Evolutionary conservation across 768 basidiomycete genomes (phyloP).

Genomic region (Boletus rubescentipes): DNA sequence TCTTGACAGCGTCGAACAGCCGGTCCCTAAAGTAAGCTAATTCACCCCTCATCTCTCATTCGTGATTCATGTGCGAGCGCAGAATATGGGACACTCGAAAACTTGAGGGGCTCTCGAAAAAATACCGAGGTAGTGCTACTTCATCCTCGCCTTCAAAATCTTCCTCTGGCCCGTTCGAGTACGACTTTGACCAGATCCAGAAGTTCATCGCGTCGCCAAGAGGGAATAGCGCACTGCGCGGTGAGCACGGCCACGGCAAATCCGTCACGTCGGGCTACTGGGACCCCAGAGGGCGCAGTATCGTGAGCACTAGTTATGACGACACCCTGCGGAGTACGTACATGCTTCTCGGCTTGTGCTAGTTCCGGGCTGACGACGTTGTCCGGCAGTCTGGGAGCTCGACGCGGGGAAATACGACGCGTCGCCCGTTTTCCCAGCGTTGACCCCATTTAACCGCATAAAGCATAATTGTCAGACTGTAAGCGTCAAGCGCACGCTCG

Average conservation of each 20-base stretch:
- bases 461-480: conserved; percentile 83
- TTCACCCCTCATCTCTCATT: not conserved
- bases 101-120: conserved; percentile 43
- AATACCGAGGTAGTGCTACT: conserved; percentile 15
- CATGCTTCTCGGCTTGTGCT: not conserved
- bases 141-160: conserved; percentile 20
- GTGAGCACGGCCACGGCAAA: conserved; percentile 67
- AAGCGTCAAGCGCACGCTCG: conserved; percentile 15
- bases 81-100: conserved; percentile 85
- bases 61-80: not conserved
- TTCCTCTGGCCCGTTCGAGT: conserved; percentile 24
- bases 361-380: conserved; percentile 9
- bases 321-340: conserved; percentile 68
- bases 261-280: conserved; percentile 84
- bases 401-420: conserved; percentile 48
- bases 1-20: conserved; percentile 77
- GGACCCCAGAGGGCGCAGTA: conserved; percentile 76
- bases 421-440: conserved; percentile 52
- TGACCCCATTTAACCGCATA: conserved; percentile 62
- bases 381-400: conserved; percentile 71
- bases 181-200: conserved; percentile 44
- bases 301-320: conserved; percentile 86
- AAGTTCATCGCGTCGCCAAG: conserved; percentile 49
- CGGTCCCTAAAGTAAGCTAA: conserved; percentile 61
- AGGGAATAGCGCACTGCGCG: conserved; percentile 58